Evolutionary conservation across 2,329 filamentous ascomycete genomes (phyloP).

Genomic region (Corniculantispora saksenae): DNA sequence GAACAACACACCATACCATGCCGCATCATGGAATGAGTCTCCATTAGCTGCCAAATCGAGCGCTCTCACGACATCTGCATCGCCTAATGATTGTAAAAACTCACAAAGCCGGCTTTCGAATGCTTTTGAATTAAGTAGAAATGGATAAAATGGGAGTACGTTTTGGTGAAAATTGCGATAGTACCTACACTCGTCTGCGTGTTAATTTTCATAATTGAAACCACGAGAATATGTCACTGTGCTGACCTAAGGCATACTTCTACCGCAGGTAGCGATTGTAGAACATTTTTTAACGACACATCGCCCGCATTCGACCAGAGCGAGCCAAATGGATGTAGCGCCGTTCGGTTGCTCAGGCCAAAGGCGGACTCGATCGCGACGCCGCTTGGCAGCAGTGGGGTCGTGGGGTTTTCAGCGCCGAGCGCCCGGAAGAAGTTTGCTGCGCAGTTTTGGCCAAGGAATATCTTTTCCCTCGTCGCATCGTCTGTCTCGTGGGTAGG

Average conservation of each 20-base stretch:
- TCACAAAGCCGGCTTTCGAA: constrained; percentile 1
- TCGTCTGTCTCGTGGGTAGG: neutral
- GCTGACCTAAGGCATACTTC: neutral
- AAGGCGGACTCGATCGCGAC: constrained; percentile 5
- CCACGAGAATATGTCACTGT: neutral
- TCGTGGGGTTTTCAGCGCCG: neutral
- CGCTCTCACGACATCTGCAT: neutral
- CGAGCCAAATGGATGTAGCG: constrained; percentile 1
- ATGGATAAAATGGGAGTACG: constrained; percentile 1
- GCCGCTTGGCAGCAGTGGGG: neutral
- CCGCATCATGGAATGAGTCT: neutral
- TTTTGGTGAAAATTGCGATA: constrained; percentile 8
- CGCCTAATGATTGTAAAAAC: neutral
- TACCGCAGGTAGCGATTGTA: neutral
- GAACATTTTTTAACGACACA: neutral
- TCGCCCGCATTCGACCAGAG: constrained; percentile 1
- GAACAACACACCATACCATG: constrained; percentile 2
- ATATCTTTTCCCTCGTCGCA: neutral
- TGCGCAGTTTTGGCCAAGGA: neutral
- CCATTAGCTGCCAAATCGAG: neutral
- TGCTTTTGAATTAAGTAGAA: neutral
- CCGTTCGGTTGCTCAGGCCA: constrained; percentile 2
- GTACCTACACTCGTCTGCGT: neutral
- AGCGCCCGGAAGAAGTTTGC: constrained; percentile 2
- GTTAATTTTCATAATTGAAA: neutral